These are phyloP conservation scores for Wallemia mellicola DNA, from an alignment of 1,284 basidiomycete species.

Conservation along the genomic window DNA sequence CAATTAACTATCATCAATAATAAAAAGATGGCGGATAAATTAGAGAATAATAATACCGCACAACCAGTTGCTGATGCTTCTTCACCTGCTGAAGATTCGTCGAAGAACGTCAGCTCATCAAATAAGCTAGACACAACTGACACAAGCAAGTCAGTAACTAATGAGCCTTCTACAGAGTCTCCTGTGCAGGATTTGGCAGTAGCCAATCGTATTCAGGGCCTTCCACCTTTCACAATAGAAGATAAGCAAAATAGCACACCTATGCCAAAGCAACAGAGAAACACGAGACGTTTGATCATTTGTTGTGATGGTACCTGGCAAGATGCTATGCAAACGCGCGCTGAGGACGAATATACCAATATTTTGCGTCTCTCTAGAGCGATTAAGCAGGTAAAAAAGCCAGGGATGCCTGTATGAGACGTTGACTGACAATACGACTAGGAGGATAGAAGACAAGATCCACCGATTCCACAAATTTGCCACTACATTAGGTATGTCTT, in stretches of 20 bases:
- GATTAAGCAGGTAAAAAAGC: neutral
- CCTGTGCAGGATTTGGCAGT: neutral
- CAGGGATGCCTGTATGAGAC: no score
- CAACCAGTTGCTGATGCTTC: no score
- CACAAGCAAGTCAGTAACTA: neutral
- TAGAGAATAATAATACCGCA: no score
- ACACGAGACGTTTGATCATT: neutral
- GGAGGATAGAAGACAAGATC: neutral
- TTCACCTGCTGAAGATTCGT: no score
- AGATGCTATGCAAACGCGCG: neutral
- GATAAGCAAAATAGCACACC: neutral
- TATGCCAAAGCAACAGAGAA: neutral
- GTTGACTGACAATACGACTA: no score
- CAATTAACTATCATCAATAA: no score
- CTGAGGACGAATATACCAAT: neutral
- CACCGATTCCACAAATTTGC: neutral
- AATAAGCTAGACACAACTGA: no score
- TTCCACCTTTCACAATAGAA: no score
- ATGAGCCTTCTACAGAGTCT: neutral
- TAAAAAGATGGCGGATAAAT: no score
- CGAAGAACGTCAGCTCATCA: no score
- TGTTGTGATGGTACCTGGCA: neutral
- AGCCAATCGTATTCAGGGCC: no score
- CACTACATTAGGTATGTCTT: neutral
- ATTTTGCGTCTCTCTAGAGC: neutral